Evolutionary conservation across 441 rosid genomes (phyloP).

Genomic region (Erodium trifolium): DNA sequence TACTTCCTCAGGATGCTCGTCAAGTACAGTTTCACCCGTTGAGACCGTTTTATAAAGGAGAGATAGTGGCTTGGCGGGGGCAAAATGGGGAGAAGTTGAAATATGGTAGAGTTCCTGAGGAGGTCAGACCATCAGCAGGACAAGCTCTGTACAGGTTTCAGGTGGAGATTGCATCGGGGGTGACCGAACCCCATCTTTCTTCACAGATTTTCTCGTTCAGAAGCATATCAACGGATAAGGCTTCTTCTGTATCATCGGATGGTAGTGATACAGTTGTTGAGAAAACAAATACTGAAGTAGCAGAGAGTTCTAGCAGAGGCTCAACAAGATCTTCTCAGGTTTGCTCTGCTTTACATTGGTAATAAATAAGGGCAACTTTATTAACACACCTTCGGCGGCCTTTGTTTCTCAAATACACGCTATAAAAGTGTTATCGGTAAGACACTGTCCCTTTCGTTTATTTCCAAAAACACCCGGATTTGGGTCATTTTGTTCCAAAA

Average conservation of each 20-base stretch:
- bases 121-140: slow-evolving; percentile 88
- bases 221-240: slow-evolving; percentile 50
- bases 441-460: too few species aligned
- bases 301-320: slow-evolving; percentile 52
- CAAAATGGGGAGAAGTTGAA: slow-evolving; percentile 78
- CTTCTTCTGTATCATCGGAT: slow-evolving; percentile 29
- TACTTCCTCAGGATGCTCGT: slow-evolving; percentile 73
- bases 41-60: slow-evolving; percentile 93
- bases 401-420: too few species aligned
- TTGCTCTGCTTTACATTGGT: slow-evolving; percentile 13
- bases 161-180: slow-evolving; percentile 74
- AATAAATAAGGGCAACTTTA: neutral
- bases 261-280: slow-evolving; percentile 25
- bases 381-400: too few species aligned
- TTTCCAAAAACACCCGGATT: too few species aligned
- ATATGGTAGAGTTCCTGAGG: slow-evolving; percentile 93
- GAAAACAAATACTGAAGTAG: slow-evolving; percentile 23
- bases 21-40: slow-evolving; percentile 88
- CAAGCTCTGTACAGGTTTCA: slow-evolving; percentile 83
- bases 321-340: slow-evolving; percentile 58
- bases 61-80: slow-evolving; percentile 83
- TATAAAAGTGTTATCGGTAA: too few species aligned
- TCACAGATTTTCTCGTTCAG: slow-evolving; percentile 94
- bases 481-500: too few species aligned
- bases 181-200: slow-evolving; percentile 60